Evolutionary conservation across 208 protist species (phyloP).

Genomic region (Trypanosoma scelopori): DNA sequence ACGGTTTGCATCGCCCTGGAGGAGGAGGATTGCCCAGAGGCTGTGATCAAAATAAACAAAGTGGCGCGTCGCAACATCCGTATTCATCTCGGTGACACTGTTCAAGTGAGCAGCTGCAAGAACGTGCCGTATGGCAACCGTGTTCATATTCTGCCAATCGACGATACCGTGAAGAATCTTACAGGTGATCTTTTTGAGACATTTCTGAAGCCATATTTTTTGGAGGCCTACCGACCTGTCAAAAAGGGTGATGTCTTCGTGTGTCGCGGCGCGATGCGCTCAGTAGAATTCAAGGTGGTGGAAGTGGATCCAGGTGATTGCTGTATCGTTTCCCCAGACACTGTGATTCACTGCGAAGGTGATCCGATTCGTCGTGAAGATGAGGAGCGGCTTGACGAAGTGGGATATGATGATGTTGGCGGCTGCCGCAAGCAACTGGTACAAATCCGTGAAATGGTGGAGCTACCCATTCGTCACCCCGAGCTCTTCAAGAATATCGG

Average conservation of each 20-base stretch:
- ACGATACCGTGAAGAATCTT: conserved; percentile 99
- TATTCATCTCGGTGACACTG: conserved; percentile 98
- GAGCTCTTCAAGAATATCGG: conserved; percentile 99
- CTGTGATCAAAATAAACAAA: conserved; percentile 99
- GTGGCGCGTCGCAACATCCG: conserved; percentile 98
- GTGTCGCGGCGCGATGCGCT: conserved; percentile 96
- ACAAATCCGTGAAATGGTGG: conserved; percentile 99
- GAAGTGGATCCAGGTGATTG: conserved; percentile 97
- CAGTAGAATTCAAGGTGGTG: conserved; percentile 99
- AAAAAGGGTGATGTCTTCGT: conserved; percentile 99
- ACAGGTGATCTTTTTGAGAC: conserved; percentile 99
- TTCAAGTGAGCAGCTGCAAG: conserved; percentile 94
- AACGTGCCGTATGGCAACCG: conserved; percentile 98
- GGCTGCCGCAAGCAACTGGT: conserved; percentile 98
- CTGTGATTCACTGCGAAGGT: conserved; percentile 99
- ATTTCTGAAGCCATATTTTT: conserved; percentile 99
- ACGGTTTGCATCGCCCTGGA: conserved; percentile 97
- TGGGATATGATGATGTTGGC: conserved; percentile 99
- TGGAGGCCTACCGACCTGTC: conserved; percentile 99
- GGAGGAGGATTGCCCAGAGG: conserved; percentile 92
- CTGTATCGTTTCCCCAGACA: conserved; percentile 99
- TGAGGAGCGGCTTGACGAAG: conserved; percentile 95
- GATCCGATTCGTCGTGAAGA: conserved; percentile 99
- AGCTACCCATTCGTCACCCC: conserved; percentile 99
- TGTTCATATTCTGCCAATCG: conserved; percentile 99